These are phyloP conservation scores for Huntiella bhutanensis DNA, from an alignment of 2,329 filamentous ascomycete species.

Conservation along the genomic window DNA sequence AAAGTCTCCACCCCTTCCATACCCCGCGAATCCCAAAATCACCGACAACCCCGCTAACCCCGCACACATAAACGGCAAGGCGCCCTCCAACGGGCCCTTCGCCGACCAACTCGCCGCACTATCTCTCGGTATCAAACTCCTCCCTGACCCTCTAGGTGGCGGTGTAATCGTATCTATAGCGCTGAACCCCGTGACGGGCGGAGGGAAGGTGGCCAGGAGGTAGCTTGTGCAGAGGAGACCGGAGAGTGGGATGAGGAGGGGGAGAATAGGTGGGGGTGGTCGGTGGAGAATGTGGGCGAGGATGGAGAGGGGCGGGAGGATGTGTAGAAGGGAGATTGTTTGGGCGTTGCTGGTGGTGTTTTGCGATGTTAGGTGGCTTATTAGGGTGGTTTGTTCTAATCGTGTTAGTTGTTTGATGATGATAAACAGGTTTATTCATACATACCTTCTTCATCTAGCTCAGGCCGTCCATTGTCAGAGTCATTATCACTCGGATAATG, in stretches of 20 bases:
- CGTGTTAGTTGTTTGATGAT: not conserved
- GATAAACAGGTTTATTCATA: not conserved
- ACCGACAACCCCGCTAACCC: constrained; percentile 34
- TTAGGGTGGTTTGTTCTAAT: constrained; percentile 46
- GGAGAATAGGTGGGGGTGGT: constrained; percentile 20
- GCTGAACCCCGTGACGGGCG: constrained; percentile 33
- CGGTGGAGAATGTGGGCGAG: constrained; percentile 33
- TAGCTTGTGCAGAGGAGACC: constrained; percentile 45
- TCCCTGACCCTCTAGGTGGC: constrained; percentile 10
- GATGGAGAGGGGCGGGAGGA: constrained; percentile 36
- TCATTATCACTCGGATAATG: constrained; percentile 47
- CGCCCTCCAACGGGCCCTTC: constrained; percentile 31
- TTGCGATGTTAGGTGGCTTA: constrained; percentile 31
- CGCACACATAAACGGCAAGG: constrained; percentile 41
- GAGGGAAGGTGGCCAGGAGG: constrained; percentile 36
- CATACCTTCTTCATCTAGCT: constrained; percentile 58
- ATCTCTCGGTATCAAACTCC: constrained; percentile 10
- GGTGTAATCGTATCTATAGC: constrained; percentile 24
- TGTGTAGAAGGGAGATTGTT: constrained; percentile 38
- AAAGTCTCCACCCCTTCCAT: constrained; percentile 18
- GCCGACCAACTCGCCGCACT: constrained; percentile 2
- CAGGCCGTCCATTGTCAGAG: constrained; percentile 34
- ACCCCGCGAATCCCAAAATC: constrained; percentile 24
- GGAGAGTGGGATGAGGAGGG: constrained; percentile 36
- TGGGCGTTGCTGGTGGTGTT: constrained; percentile 39